Percentiles rank a stretch among this genome's conserved stretches.
These are phyloP conservation scores for Plantago elongata DNA, from an alignment of 257 asterid species.

Conservation along the genomic window DNA sequence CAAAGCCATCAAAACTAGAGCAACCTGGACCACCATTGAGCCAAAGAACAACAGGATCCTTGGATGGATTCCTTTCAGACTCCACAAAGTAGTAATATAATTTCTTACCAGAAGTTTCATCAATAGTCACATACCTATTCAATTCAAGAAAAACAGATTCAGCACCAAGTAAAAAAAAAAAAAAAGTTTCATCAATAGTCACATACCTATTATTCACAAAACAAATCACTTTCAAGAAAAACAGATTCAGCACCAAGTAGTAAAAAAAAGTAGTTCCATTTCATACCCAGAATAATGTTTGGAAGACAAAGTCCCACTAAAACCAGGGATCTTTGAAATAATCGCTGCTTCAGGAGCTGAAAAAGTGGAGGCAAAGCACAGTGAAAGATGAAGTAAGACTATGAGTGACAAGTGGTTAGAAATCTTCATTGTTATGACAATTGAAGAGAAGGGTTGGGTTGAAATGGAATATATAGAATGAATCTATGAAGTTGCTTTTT, in stretches of 20 bases:
- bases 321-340: conserved; percentile 65
- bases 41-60: conserved; percentile 91
- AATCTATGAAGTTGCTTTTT: neutral
- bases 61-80: conserved; percentile 64
- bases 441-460: neutral
- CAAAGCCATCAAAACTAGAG: conserved; percentile 96
- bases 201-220: conserved; percentile 65
- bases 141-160: conserved; percentile 10
- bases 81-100: conserved; percentile 82
- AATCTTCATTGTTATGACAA: conserved; percentile 25
- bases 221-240: conserved; percentile 20
- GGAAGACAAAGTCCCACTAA: conserved; percentile 63
- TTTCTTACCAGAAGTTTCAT: conserved; percentile 62
- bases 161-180: neutral
- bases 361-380: conserved; percentile 19
- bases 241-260: neutral
- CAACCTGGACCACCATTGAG: conserved; percentile 99
- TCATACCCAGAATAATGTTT: conserved; percentile 86
- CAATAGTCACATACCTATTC: conserved; percentile 63
- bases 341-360: conserved; percentile 68
- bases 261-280: no score
- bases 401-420: conserved; percentile 10
- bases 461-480: no score
- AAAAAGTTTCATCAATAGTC: conserved; percentile 44
- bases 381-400: conserved; percentile 20